Evolutionary conservation across 306 rosid genomes (phyloP).

Genomic region (Ceratonia siliqua): DNA sequence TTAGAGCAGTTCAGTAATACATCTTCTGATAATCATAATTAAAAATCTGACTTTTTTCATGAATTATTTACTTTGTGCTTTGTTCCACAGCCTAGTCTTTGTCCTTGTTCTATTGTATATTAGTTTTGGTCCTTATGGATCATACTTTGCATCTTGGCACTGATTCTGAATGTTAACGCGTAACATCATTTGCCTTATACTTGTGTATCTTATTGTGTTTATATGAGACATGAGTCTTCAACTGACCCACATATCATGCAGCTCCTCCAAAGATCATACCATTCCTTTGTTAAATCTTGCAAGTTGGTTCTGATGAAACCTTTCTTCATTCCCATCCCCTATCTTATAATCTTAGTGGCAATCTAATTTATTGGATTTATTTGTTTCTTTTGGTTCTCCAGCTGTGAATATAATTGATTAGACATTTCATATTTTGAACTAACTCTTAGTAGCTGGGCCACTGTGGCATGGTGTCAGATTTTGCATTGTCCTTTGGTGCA

Average conservation of each 20-base stretch:
- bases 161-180: not conserved
- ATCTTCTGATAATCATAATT: not conserved
- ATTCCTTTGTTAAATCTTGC: not conserved
- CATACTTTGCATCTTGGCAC: not conserved
- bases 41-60: not conserved
- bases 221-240: not conserved
- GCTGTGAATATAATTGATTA: not conserved
- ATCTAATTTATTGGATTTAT: not conserved
- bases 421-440: constrained; percentile 16
- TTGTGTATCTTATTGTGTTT: not conserved
- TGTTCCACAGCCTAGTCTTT: not conserved
- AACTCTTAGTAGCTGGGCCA: not conserved
- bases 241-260: not conserved
- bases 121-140: not conserved
- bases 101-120: not conserved
- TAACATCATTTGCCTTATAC: not conserved
- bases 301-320: not conserved
- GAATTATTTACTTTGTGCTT: not conserved
- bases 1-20: not conserved
- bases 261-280: not conserved
- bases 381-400: not conserved
- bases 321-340: not conserved
- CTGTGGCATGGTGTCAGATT: not conserved
- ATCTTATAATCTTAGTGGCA: not conserved
- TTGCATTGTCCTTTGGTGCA: not conserved